Conservation (phyloP, 495 filamentous ascomycete species). For the Daldinia caldariorum region DNA sequence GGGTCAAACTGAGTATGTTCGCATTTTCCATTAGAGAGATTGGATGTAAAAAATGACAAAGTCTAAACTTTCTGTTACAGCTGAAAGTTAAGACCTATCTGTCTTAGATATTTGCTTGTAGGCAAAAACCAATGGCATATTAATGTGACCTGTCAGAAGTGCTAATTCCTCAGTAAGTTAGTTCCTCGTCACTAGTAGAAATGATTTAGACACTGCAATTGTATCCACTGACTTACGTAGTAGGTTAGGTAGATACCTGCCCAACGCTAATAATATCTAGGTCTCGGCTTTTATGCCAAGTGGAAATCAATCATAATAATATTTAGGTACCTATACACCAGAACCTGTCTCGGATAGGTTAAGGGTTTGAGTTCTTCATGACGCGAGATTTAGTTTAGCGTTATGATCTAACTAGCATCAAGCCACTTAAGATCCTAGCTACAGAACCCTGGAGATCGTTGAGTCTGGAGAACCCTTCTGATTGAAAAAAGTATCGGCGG, state of each 20-base stretch:
- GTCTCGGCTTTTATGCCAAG: conserved; percentile 7
- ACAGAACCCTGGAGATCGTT: conserved; percentile 40
- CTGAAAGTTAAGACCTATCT: conserved; percentile 31
- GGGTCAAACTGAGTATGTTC: neutral
- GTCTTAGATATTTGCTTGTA: conserved; percentile 22
- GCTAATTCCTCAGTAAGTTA: conserved; percentile 3
- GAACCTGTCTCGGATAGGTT: neutral
- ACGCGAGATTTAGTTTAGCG: conserved; percentile 1
- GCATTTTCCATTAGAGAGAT: conserved; percentile 5
- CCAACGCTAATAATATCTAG: neutral
- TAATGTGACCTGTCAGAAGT: conserved; percentile 34
- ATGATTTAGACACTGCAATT: neutral
- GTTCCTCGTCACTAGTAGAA: conserved; percentile 26
- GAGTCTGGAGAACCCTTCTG: conserved; percentile 35
- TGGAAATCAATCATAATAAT: neutral
- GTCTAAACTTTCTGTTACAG: conserved; percentile 4
- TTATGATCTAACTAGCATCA: neutral
- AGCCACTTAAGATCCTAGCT: conserved; percentile 7
- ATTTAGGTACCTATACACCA: neutral
- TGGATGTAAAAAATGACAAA: conserved; percentile 2
- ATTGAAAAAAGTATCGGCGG: neutral
- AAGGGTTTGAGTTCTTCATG: neutral
- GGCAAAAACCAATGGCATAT: neutral
- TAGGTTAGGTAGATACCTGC: no score
- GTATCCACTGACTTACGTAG: neutral